A percentile compares a stretch with the other conserved stretches of the same genome.
Conservation (phyloP, 805 yeast species). For the Citeromyces nyonsensis region DNA sequence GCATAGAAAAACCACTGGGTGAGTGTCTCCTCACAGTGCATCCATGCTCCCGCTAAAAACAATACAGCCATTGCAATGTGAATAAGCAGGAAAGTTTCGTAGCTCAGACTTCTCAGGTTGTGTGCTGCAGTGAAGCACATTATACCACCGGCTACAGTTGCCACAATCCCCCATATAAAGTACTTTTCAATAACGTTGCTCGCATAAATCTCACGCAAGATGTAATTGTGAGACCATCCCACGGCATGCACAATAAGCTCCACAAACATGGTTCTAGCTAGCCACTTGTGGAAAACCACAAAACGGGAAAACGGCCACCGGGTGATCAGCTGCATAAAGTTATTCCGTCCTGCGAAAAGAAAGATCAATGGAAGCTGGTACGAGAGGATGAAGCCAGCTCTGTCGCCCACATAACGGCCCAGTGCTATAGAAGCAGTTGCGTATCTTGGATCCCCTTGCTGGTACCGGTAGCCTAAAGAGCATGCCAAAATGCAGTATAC, state of each 20-base stretch:
- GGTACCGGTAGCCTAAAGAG: conserved; percentile 9
- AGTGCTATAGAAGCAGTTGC: conserved; percentile 7
- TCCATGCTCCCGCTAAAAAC: conserved; percentile 39
- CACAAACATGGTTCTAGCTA: conserved; percentile 26
- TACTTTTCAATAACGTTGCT: conserved; percentile 9
- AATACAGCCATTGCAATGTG: conserved; percentile 42
- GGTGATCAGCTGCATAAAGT: conserved; percentile 40
- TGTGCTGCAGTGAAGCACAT: conserved; percentile 33
- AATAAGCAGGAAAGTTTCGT: conserved; percentile 43
- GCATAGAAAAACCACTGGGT: conserved; percentile 18
- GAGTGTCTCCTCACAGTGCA: conserved; percentile 30
- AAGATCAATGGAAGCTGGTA: conserved; percentile 33
- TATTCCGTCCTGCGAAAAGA: conserved; percentile 49
- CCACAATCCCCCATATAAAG: conserved; percentile 18
- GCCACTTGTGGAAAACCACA: conserved; percentile 41
- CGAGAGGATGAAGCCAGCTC: conserved; percentile 35
- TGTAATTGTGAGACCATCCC: conserved; percentile 13
- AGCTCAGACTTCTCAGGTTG: conserved; percentile 31
- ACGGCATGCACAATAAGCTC: conserved; percentile 28
- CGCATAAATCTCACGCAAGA: conserved; percentile 7
- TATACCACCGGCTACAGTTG: conserved; percentile 22
- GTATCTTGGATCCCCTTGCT: conserved; percentile 10
- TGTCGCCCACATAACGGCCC: conserved; percentile 25
- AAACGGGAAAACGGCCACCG: conserved; percentile 43
- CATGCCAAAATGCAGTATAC: conserved; percentile 7